Evolutionary conservation across 2,329 filamentous ascomycete species (phyloP).

Genomic region (Magnaporthales sp.): DNA sequence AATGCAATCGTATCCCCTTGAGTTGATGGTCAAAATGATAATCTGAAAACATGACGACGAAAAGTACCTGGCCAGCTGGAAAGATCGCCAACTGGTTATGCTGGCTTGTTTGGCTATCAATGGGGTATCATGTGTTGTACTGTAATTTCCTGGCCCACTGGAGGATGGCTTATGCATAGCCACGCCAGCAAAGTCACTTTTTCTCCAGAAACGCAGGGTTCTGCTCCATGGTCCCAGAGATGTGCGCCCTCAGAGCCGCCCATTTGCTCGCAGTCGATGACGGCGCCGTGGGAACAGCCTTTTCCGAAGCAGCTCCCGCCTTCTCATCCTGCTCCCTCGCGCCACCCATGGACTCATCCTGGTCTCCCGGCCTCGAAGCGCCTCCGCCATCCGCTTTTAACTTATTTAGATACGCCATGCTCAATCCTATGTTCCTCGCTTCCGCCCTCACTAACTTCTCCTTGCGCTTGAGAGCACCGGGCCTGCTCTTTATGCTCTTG

Average conservation of each 20-base stretch:
- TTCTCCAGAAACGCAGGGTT: conserved; percentile 60
- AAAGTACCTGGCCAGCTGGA: background rate
- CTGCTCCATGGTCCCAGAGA: conserved; percentile 81
- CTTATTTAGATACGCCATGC: conserved; percentile 63
- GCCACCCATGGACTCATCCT: conserved; percentile 5
- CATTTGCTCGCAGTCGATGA: conserved; percentile 53
- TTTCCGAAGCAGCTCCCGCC: conserved; percentile 7
- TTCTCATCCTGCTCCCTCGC: background rate
- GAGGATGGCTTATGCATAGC: background rate
- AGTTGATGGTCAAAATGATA: no score
- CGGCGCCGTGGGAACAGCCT: conserved; percentile 10
- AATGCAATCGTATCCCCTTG: no score
- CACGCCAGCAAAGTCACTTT: background rate
- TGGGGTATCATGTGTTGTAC: background rate
- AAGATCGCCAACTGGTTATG: background rate
- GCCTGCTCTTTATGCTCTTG: conserved; percentile 64
- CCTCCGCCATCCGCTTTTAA: conserved; percentile 11
- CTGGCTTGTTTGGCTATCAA: background rate
- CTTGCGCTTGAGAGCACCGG: conserved; percentile 76
- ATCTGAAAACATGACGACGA: background rate
- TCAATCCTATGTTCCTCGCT: conserved; percentile 75
- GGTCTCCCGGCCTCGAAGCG: conserved; percentile 2
- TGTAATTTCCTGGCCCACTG: background rate
- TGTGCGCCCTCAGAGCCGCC: conserved; percentile 75
- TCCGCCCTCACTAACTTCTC: conserved; percentile 72